Percentiles rank a stretch among this genome's conserved stretches.
Evolutionary conservation across 331 rosid genomes (phyloP).

Genomic region (Spiraea crenata): DNA sequence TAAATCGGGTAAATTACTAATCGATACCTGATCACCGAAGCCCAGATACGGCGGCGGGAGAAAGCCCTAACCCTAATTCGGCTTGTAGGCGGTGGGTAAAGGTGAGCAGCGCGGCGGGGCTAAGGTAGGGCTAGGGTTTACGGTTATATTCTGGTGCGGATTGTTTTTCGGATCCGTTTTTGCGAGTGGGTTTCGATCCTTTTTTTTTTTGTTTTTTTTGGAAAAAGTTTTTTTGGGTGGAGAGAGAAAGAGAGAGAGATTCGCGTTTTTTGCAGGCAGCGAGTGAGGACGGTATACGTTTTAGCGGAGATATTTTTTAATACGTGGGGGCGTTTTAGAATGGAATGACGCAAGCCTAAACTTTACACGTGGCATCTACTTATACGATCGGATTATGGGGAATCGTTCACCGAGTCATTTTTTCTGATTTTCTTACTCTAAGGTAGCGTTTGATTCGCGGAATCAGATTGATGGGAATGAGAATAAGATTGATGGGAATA

Average conservation of each 20-base stretch:
- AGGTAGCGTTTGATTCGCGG: no score
- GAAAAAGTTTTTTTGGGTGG: neutral
- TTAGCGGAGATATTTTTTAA: slow-evolving; percentile 39
- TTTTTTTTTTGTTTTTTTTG: slow-evolving; percentile 35
- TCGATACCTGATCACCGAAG: slow-evolving; percentile 3
- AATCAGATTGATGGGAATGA: no score
- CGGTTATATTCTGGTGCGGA: slow-evolving; percentile 61
- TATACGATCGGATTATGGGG: neutral
- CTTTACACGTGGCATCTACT: neutral
- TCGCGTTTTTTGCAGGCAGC: slow-evolving; percentile 51
- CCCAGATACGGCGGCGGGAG: slow-evolving; percentile 7
- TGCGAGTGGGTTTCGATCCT: slow-evolving; percentile 16
- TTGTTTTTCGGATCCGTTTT: slow-evolving; percentile 59
- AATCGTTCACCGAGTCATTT: neutral
- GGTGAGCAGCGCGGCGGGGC: slow-evolving; percentile 55
- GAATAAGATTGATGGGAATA: no score
- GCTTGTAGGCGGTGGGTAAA: neutral
- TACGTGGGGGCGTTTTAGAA: slow-evolving; percentile 31
- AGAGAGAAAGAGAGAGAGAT: slow-evolving; percentile 21
- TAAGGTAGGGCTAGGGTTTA: slow-evolving; percentile 76
- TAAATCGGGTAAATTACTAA: slow-evolving; percentile 2
- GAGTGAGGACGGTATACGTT: slow-evolving; percentile 28
- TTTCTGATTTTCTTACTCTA: no score
- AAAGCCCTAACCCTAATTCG: slow-evolving; percentile 33
- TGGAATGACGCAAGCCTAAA: slow-evolving; percentile 4